Conservation (phyloP, 768 basidiomycete genomes). For the Favolaschia claudopus region DNA sequence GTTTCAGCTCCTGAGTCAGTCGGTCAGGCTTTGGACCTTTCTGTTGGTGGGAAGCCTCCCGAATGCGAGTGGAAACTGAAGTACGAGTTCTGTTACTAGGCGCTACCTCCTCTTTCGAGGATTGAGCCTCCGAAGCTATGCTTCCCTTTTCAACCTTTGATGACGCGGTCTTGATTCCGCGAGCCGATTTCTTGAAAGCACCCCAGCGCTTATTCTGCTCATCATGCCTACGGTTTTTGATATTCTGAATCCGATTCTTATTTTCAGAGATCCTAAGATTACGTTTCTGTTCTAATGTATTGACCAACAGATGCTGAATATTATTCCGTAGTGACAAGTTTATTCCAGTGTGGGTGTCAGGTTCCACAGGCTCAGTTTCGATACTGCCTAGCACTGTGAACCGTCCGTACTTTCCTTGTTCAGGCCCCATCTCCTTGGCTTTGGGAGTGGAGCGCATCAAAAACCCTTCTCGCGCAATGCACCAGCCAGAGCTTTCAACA, state of each 20-base stretch:
- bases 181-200: not conserved
- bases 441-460: not conserved
- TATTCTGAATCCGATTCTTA: not conserved
- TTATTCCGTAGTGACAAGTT: no score
- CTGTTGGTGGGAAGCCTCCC: not conserved
- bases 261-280: not conserved
- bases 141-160: not conserved
- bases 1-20: not conserved
- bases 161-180: no score
- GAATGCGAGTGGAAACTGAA: not conserved
- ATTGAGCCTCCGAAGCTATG: not conserved
- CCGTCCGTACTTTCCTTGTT: no score
- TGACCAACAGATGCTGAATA: not conserved
- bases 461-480: conserved; percentile 1
- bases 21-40: not conserved
- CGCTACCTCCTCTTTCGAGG: not conserved
- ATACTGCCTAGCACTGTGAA: no score
- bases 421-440: not conserved
- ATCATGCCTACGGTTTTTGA: not conserved
- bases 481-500: not conserved
- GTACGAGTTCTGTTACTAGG: not conserved
- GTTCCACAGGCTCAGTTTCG: no score
- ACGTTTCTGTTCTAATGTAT: not conserved
- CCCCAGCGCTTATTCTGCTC: not conserved
- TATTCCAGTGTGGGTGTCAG: no score